phyloP scores from a whole-genome alignment of 495 filamentous ascomycete species.

The Terfezia claveryi region DNA sequence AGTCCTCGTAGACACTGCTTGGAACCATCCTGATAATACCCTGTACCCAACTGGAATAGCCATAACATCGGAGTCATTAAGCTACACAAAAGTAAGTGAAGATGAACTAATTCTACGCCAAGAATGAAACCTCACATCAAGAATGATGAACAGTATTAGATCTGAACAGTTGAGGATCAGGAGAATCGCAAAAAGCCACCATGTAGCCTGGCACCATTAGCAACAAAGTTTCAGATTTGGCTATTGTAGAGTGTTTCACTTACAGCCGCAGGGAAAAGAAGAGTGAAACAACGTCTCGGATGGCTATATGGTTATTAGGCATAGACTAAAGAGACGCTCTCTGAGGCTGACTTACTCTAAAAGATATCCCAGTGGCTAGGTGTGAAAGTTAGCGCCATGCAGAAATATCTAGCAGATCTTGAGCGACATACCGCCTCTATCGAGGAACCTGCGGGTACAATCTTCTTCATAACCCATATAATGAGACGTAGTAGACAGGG shows the following conservation, averaged over 20 bases:
- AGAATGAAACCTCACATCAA: conserved; percentile 25
- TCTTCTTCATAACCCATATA: conserved; percentile 38
- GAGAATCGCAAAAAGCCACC: conserved; percentile 38
- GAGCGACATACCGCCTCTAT: conserved; percentile 24
- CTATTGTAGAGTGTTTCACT: not conserved
- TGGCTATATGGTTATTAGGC: conserved; percentile 19
- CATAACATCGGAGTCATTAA: conserved; percentile 24
- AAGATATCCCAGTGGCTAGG: not conserved
- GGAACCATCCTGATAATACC: conserved; percentile 37
- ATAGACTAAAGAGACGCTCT: not conserved
- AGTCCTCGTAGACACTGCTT: conserved; percentile 36
- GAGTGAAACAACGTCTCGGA: conserved; percentile 39
- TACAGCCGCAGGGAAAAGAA: conserved; percentile 32
- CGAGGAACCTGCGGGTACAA: conserved; percentile 24
- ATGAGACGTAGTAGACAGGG: conserved; percentile 50
- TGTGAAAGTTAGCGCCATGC: not conserved
- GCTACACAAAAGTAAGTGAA: conserved; percentile 6
- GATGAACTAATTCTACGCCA: conserved; percentile 10
- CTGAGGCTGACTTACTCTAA: not conserved
- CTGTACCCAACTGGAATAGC: conserved; percentile 24
- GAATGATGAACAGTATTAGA: conserved; percentile 35
- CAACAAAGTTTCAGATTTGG: not conserved
- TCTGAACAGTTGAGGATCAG: conserved; percentile 34
- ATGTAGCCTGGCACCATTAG: conserved; percentile 24
- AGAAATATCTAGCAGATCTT: not conserved